Evolutionary conservation across 805 yeast genomes (phyloP).

Genomic region (Maudiozyma saulgeensis): DNA sequence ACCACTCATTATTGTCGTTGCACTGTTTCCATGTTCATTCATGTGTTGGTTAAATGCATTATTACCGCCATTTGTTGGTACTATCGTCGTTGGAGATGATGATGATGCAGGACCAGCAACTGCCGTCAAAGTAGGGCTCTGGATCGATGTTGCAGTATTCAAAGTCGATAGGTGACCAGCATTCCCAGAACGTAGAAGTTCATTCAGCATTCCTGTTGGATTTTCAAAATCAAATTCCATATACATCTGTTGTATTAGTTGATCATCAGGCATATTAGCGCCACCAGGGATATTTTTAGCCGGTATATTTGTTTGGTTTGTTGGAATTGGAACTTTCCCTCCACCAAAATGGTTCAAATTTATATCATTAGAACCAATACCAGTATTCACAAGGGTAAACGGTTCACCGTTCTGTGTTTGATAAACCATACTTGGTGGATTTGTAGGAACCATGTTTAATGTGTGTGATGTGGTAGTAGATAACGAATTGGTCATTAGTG

Average conservation of each 20-base stretch:
- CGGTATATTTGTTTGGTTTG: too few species aligned
- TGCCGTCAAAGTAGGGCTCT: conserved; percentile 4
- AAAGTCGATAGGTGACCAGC: not conserved
- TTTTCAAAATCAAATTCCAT: conserved; percentile 22
- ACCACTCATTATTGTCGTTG: not conserved
- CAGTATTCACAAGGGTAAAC: conserved; percentile 4
- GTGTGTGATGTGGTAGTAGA: conserved; percentile 12
- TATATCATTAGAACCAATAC: conserved; percentile 6
- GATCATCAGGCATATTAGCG: conserved; percentile 3
- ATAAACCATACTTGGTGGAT: not conserved
- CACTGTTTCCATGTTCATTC: not conserved
- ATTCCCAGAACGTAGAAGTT: conserved; percentile 4
- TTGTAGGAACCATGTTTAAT: conserved; percentile 2
- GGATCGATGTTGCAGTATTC: not conserved
- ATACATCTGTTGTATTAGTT: conserved; percentile 14
- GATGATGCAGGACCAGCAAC: conserved; percentile 1
- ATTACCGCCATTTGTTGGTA: not conserved
- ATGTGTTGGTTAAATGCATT: not conserved
- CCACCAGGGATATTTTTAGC: not conserved
- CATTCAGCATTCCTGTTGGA: conserved; percentile 13
- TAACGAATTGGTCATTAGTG: conserved; percentile 18
- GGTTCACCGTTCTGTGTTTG: not conserved
- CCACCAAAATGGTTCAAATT: conserved; percentile 2
- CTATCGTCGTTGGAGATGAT: conserved; percentile 6
- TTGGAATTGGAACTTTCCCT: not conserved